Conservation (phyloP, 2,329 filamentous ascomycete genomes). For the Orbilia blumenaviensis region DNA sequence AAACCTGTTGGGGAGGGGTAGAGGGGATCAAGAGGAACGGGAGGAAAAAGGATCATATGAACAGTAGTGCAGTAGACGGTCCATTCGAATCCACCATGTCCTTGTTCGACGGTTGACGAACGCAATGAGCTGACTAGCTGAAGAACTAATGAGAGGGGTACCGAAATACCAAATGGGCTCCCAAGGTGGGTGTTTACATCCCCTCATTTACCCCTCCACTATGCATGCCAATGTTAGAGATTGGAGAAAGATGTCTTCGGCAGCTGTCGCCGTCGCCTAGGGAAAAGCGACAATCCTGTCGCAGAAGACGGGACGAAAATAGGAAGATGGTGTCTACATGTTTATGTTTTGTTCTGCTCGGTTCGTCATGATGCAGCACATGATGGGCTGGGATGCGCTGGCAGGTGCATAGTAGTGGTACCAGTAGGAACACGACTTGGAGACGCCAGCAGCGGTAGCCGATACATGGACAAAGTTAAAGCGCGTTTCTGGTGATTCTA, state of each 20-base stretch:
- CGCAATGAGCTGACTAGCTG: neutral
- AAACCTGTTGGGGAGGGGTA: conserved; percentile 5
- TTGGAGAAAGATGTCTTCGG: conserved; percentile 8
- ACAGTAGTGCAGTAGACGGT: conserved; percentile 9
- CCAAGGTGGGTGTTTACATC: conserved; percentile 17
- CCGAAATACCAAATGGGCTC: neutral
- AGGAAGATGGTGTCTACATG: neutral
- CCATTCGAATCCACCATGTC: neutral
- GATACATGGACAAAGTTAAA: conserved; percentile 14
- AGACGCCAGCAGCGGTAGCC: conserved; percentile 12
- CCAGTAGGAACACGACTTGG: neutral
- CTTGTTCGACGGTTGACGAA: conserved; percentile 9
- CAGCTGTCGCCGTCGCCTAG: conserved; percentile 4
- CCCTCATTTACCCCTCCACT: conserved; percentile 12
- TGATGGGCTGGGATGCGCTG: conserved; percentile 20
- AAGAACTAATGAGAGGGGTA: neutral
- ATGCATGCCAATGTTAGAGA: neutral
- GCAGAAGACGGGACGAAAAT: conserved; percentile 35
- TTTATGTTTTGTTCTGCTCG: conserved; percentile 23
- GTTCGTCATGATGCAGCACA: conserved; percentile 23
- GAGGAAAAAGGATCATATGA: neutral
- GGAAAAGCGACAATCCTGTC: neutral
- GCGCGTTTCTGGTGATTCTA: conserved; percentile 6
- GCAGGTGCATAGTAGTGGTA: conserved; percentile 28
- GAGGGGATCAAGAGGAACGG: neutral